Conservation (phyloP, 169 alveolate species). For the Eimeria nieschulzi region DNA sequence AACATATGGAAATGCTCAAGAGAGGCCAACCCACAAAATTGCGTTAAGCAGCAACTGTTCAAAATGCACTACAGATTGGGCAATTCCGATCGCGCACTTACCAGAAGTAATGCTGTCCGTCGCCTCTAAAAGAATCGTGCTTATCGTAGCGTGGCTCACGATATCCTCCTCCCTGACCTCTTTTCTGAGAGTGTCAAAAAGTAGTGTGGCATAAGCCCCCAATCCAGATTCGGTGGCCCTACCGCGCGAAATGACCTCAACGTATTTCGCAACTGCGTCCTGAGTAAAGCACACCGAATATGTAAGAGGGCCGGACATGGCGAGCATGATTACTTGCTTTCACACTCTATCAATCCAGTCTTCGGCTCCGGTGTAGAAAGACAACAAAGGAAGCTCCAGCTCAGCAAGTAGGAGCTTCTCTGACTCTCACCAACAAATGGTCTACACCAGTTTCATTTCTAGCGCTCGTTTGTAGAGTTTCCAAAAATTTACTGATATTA, state of each 20-base stretch:
- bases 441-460: background rate
- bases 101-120: too few species aligned
- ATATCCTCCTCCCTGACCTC: too few species aligned
- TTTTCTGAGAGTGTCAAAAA: too few species aligned
- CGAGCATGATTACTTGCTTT: background rate
- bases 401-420: background rate
- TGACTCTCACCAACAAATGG: constrained; percentile 7
- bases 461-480: background rate
- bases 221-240: too few species aligned
- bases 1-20: background rate
- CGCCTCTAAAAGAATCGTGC: too few species aligned
- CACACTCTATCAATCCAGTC: background rate
- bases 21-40: background rate
- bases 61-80: too few species aligned
- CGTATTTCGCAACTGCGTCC: background rate
- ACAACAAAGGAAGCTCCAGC: background rate
- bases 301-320: background rate
- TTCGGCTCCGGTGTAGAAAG: background rate
- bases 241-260: too few species aligned
- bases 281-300: background rate
- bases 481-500: background rate
- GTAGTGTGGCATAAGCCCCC: too few species aligned
- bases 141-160: too few species aligned
- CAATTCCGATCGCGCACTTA: too few species aligned
- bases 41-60: background rate